Base-by-base conservation (phyloP, 2,329 filamentous ascomycete genomes). In the Pseudopithomyces maydicus region DNA sequence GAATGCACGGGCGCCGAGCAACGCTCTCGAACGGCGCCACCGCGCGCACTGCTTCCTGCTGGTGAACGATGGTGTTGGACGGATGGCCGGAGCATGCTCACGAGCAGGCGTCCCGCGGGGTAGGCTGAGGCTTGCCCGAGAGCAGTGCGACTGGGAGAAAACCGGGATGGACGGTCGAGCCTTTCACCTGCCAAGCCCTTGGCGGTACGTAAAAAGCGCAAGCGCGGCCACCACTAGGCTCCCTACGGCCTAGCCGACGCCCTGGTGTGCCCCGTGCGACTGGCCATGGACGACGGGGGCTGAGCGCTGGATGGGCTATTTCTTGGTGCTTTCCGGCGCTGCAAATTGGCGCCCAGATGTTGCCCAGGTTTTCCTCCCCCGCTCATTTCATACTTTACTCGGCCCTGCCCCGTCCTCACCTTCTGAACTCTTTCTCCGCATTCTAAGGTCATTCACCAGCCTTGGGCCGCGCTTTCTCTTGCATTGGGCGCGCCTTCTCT, bases 351-450 rank as follows among this genome's bases (percentile, higher is more conserved):
- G 48, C 48, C 48, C 48, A 51, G 48, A 51, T 41, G 36, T 33
- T 50, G 47, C 47, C 47, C 47, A 50, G 47, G 47, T 50, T 50
- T 50, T 50, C 48, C 48, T 51, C 48, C 48, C 48, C 48, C 38
- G 38, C 46, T 22, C 38, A 42, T 51, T 42, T 42, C 36, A 43
- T 51, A 51, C 48, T 51, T 51, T 29, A 51, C 48, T 32, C 48
- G 48, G 38, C 38, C 47, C 38, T 51, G 36, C 48, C 48, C 48
- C 48, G 48, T 51, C 38, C 38, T 51, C 48, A 38, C 23, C 8
- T 51, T 43, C 38, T 26, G 42, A 26, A 43, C 48, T 51, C 48
- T 43, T 51, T 51, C 48, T 51, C 48, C 48, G 48, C 48, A 50
- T 43, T 43, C 23, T 15, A n/a, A 42, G 33, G 23, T 38, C 26